These are phyloP conservation scores for Astrothelium subdiscretum DNA, from an alignment of 495 filamentous ascomycete species.

Conservation along the genomic window DNA sequence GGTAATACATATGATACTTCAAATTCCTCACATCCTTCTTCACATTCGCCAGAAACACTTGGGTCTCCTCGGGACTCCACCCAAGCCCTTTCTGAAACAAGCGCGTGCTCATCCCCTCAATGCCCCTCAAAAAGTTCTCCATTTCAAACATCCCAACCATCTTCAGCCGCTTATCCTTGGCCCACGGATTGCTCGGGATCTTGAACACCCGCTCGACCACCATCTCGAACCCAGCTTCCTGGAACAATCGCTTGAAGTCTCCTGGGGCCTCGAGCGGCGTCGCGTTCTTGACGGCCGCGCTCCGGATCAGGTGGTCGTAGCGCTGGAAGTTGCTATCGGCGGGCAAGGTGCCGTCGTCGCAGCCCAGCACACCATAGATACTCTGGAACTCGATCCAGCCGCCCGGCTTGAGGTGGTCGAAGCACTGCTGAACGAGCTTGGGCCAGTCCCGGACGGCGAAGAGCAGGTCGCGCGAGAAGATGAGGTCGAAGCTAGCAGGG, in stretches of 20 bases:
- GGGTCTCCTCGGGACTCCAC: background rate
- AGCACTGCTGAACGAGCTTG: constrained; percentile 15
- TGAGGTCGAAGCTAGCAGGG: constrained; percentile 23
- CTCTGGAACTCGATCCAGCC: constrained; percentile 6
- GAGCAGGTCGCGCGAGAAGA: constrained; percentile 21
- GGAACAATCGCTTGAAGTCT: background rate
- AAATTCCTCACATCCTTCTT: constrained; percentile 6
- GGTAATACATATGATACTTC: constrained; percentile 3
- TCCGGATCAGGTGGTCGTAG: background rate
- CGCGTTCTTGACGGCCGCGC: background rate
- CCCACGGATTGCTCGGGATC: constrained; percentile 8
- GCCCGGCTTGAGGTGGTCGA: constrained; percentile 3
- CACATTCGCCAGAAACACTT: constrained; percentile 5
- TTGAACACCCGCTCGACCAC: constrained; percentile 2
- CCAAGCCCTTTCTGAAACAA: constrained; percentile 1
- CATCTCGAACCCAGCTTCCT: constrained; percentile 3
- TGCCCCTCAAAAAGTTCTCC: constrained; percentile 4
- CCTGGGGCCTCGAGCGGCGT: background rate
- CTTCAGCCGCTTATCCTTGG: constrained; percentile 5
- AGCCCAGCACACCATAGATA: background rate
- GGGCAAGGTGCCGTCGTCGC: constrained; percentile 8
- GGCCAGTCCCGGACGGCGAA: constrained; percentile 24
- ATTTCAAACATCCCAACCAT: constrained; percentile 3
- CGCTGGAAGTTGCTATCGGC: background rate
- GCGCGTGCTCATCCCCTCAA: constrained; percentile 4